Evolutionary conservation across 2,329 filamentous ascomycete genomes (phyloP).

Genomic region (Cladophialophora yegresii): DNA sequence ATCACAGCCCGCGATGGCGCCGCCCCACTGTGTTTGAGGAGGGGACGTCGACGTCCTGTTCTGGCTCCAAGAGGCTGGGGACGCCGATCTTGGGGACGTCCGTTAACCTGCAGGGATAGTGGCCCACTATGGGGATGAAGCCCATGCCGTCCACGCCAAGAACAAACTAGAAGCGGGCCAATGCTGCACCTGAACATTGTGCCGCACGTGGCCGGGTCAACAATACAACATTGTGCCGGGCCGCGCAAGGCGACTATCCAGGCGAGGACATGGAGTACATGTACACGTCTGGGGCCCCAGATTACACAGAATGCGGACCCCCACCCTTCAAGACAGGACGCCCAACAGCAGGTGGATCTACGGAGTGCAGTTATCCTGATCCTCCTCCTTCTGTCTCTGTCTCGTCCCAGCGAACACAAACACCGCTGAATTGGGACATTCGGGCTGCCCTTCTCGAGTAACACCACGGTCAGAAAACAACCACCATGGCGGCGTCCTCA

Average conservation of each 20-base stretch:
- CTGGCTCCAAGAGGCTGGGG: too few relatives aligned
- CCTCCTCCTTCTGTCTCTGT: conserved; percentile 6
- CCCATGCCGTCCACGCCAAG: neutral
- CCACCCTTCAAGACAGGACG: conserved; percentile 4
- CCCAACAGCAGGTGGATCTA: conserved; percentile 9
- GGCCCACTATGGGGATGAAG: too few relatives aligned
- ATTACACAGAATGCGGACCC: neutral
- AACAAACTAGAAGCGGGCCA: neutral
- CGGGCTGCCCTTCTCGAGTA: too few relatives aligned
- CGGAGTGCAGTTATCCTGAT: neutral
- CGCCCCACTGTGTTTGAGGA: too few relatives aligned
- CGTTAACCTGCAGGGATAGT: too few relatives aligned
- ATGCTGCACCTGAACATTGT: conserved; percentile 3
- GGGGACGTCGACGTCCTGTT: too few relatives aligned
- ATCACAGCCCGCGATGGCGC: too few relatives aligned
- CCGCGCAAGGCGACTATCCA: neutral
- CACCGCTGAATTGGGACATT: too few relatives aligned
- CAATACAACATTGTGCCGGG: conserved; percentile 6
- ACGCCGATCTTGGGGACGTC: too few relatives aligned
- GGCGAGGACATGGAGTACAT: conserved; percentile 5
- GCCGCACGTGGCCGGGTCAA: conserved; percentile 1
- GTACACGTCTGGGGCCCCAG: conserved; percentile 8
- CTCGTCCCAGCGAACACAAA: neutral
- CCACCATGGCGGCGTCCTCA: conserved; percentile 7
- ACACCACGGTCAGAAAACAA: too few relatives aligned